Conservation (phyloP, 2,329 filamentous ascomycete species). For the Trichothecium sympodiale region DNA sequence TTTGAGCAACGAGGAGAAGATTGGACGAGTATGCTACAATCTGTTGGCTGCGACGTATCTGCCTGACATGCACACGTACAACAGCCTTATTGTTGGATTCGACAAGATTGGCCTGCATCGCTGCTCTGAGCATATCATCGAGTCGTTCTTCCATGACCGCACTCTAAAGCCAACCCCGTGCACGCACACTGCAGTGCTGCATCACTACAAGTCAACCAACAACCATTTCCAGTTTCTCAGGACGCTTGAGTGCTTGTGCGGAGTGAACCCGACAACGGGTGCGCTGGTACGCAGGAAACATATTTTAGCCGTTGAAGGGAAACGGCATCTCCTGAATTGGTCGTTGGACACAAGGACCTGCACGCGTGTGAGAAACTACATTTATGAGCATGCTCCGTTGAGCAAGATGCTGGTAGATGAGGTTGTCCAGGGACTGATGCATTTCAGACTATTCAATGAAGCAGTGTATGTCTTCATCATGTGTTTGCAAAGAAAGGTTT, state of each 20-base stretch:
- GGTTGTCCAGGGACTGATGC: slow-evolving; percentile 35
- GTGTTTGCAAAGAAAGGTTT: slow-evolving; percentile 23
- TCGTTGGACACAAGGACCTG: slow-evolving; percentile 13
- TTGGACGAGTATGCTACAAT: slow-evolving; percentile 48
- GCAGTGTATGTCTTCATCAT: slow-evolving; percentile 30
- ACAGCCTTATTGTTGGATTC: slow-evolving; percentile 59
- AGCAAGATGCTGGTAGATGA: slow-evolving; percentile 29
- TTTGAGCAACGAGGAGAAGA: slow-evolving; percentile 19
- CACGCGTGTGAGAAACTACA: slow-evolving; percentile 19
- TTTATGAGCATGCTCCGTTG: slow-evolving; percentile 28
- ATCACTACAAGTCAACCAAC: slow-evolving; percentile 33
- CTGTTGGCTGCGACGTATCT: slow-evolving; percentile 50
- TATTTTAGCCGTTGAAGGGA: slow-evolving; percentile 17
- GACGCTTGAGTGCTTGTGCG: slow-evolving; percentile 34
- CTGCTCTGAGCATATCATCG: slow-evolving; percentile 37
- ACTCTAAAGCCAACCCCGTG: slow-evolving; percentile 34
- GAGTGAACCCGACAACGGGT: slow-evolving; percentile 26
- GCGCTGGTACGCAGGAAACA: slow-evolving; percentile 25
- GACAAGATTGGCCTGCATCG: slow-evolving; percentile 35
- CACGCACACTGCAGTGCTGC: slow-evolving; percentile 36
- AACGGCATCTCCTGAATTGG: slow-evolving; percentile 17
- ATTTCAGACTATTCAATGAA: slow-evolving; percentile 32
- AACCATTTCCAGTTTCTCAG: slow-evolving; percentile 31
- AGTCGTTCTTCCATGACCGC: slow-evolving; percentile 35
- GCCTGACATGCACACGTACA: slow-evolving; percentile 60